Evolutionary conservation across 768 basidiomycete species (phyloP).

Genomic region (Cyathus striatus): DNA sequence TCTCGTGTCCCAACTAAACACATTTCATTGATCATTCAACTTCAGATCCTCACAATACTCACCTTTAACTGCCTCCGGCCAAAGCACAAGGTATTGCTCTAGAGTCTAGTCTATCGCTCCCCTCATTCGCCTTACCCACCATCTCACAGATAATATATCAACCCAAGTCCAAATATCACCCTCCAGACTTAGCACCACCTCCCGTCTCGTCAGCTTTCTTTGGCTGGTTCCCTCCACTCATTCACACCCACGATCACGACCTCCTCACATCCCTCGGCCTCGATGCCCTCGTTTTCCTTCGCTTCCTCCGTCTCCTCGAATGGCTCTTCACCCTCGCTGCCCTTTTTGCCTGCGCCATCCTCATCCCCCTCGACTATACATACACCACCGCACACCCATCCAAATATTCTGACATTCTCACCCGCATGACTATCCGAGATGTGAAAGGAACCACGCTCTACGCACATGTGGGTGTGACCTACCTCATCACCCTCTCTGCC

Average conservation of each 20-base stretch:
- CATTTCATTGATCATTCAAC: constrained; percentile 6
- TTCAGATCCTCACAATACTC: constrained; percentile 61
- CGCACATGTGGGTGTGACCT: constrained; percentile 82
- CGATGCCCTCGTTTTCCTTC: constrained; percentile 89
- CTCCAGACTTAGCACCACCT: constrained; percentile 71
- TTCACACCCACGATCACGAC: constrained; percentile 80
- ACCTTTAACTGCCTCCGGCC: constrained; percentile 84
- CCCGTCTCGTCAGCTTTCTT: constrained; percentile 77
- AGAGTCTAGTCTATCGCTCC: background rate
- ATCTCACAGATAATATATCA: constrained; percentile 73
- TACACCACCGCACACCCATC: constrained; percentile 67
- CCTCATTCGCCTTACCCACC: constrained; percentile 4
- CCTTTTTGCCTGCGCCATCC: constrained; percentile 60
- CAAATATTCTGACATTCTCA: constrained; percentile 54
- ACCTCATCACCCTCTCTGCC: constrained; percentile 72
- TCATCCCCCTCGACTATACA: constrained; percentile 82
- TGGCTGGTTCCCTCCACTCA: constrained; percentile 86
- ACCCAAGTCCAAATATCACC: constrained; percentile 90
- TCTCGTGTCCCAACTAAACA: background rate
- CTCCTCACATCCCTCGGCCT: constrained; percentile 85
- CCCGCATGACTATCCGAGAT: constrained; percentile 83
- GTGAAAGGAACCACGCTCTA: constrained; percentile 69
- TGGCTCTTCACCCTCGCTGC: constrained; percentile 64
- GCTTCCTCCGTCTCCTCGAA: constrained; percentile 85
- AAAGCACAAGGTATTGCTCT: constrained; percentile 70